Conservation (phyloP, 805 yeast species). For the Candida ascalaphidarum region DNA sequence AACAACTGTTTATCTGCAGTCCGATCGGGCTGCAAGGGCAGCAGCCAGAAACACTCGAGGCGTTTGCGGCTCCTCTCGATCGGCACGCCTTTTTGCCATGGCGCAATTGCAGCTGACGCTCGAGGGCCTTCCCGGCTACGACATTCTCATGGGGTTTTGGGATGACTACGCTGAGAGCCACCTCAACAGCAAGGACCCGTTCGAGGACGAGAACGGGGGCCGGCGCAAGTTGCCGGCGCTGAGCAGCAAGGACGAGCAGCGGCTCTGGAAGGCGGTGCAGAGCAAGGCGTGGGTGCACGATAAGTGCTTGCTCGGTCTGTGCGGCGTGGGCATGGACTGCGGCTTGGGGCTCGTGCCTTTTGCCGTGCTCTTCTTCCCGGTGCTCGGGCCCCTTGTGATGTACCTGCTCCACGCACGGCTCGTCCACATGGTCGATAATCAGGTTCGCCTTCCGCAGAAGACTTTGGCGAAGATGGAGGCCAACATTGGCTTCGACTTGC, state of each 20-base stretch:
- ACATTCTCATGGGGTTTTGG: slow-evolving; percentile 45
- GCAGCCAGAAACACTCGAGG: neutral
- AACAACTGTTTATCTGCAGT: neutral
- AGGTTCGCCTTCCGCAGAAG: slow-evolving; percentile 47
- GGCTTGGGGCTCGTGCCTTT: slow-evolving; percentile 77
- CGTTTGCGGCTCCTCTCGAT: neutral
- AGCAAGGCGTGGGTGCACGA: slow-evolving; percentile 84
- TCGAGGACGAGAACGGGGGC: slow-evolving; percentile 48
- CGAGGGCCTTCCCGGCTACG: slow-evolving; percentile 46
- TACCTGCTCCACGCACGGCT: slow-evolving; percentile 69
- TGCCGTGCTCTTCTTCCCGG: slow-evolving; percentile 58
- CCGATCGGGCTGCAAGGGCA: neutral
- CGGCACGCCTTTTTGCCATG: neutral
- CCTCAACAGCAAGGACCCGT: slow-evolving; percentile 61
- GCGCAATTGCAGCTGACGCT: too few species aligned
- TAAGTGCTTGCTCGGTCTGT: slow-evolving; percentile 72
- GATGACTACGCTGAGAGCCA: slow-evolving; percentile 63
- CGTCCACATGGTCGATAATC: slow-evolving; percentile 49
- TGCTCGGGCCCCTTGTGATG: slow-evolving; percentile 78
- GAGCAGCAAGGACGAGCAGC: slow-evolving; percentile 46
- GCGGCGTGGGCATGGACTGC: slow-evolving; percentile 53
- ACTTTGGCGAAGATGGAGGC: slow-evolving; percentile 65
- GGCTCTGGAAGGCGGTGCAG: slow-evolving; percentile 67
- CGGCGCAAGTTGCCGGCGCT: slow-evolving; percentile 51
- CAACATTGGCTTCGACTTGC: slow-evolving; percentile 65